Conservation (phyloP, 805 yeast genomes). For the Vanderwaltozyma verrucispora region DNA sequence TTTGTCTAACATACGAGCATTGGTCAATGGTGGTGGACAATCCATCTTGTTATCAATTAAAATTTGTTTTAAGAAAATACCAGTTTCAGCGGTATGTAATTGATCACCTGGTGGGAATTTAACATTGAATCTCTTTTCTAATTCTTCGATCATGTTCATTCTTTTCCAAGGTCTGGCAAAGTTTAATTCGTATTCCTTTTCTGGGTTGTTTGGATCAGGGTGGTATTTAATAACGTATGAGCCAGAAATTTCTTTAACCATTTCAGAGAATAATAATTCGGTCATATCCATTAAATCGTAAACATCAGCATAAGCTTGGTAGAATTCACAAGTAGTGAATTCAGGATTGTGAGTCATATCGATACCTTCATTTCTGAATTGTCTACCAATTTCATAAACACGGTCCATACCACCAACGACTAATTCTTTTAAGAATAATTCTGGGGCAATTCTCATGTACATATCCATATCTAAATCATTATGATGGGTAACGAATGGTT, state of each 20-base stretch:
- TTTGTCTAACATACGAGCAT: conserved; percentile 98
- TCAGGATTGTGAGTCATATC: conserved; percentile 99
- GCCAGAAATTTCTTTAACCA: conserved; percentile 95
- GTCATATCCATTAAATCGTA: conserved; percentile 91
- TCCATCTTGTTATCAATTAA: conserved; percentile 74
- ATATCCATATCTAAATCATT: conserved; percentile 93
- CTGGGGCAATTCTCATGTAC: conserved; percentile 98
- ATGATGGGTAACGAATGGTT: conserved; percentile 95
- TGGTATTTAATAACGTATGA: conserved; percentile 77
- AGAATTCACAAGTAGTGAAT: conserved; percentile 97
- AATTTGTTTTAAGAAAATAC: conserved; percentile 73
- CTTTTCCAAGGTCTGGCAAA: conserved; percentile 98
- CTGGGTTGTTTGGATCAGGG: conserved; percentile 92
- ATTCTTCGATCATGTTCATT: conserved; percentile 91
- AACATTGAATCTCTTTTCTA: conserved; percentile 76
- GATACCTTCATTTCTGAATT: conserved; percentile 97
- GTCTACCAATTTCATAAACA: conserved; percentile 97
- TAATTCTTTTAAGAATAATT: conserved; percentile 87
- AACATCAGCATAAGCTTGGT: conserved; percentile 95
- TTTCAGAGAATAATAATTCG: conserved; percentile 85
- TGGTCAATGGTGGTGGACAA: conserved; percentile 85
- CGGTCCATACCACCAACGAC: conserved; percentile 98
- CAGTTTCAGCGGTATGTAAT: conserved; percentile 89
- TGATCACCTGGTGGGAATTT: conserved; percentile 94
- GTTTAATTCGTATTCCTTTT: conserved; percentile 66